A percentile compares a stretch with the other conserved stretches of the same genome.
Evolutionary conservation across 495 filamentous ascomycete genomes (phyloP).

Genomic region (Podospora sp.): DNA sequence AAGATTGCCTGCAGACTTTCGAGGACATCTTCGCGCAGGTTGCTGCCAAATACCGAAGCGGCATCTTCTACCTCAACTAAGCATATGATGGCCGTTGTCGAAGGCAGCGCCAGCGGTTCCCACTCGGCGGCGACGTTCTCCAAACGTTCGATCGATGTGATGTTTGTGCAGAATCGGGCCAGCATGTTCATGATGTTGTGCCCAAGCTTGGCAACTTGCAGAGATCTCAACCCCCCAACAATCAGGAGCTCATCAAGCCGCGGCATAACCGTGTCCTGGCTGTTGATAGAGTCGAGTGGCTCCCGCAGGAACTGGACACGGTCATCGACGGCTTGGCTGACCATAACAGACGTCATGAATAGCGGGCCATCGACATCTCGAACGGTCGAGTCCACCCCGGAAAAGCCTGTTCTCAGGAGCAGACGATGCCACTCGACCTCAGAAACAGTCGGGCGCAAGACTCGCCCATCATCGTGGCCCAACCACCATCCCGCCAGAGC

Average conservation of each 20-base stretch:
- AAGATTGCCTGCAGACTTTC: no score
- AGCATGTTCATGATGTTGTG: background rate
- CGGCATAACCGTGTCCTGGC: background rate
- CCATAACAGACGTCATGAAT: background rate
- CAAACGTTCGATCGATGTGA: no score
- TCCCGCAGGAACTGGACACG: background rate
- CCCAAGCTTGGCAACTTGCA: conserved; percentile 2
- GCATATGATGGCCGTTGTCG: no score
- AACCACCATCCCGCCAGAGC: conserved; percentile 9
- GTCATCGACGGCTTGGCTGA: conserved; percentile 12
- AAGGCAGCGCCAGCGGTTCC: no score
- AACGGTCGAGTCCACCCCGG: background rate
- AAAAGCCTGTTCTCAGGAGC: background rate
- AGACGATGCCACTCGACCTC: background rate
- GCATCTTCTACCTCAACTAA: no score
- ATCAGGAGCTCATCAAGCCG: conserved; percentile 12
- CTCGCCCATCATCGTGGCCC: background rate
- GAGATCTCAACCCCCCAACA: background rate
- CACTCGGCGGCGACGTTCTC: no score
- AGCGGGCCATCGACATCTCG: no score
- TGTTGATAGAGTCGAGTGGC: background rate
- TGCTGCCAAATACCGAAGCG: no score
- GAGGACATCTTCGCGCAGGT: no score
- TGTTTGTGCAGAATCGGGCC: no score
- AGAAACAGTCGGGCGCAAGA: background rate